Percentiles rank a stretch among this genome's conserved stretches.
Evolutionary conservation across 495 filamentous ascomycete species (phyloP).

Genomic region (Tuber umbilicatum): DNA sequence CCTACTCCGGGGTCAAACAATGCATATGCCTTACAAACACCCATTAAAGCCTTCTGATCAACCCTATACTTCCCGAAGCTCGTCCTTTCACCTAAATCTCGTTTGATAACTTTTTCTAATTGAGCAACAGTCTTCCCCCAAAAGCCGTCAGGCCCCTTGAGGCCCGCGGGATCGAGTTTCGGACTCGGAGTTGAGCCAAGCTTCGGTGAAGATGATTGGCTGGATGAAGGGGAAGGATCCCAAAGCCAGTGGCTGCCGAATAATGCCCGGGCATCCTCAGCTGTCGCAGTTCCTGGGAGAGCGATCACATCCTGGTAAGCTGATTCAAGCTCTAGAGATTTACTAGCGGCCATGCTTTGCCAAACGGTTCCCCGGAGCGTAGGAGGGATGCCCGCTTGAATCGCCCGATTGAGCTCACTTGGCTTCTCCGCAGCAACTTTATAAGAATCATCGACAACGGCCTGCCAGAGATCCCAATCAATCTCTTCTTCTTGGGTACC

Average conservation of each 20-base stretch:
- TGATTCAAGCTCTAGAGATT: conserved; percentile 80
- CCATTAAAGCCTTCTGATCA: conserved; percentile 89
- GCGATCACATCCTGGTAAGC: conserved; percentile 76
- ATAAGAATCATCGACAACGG: conserved; percentile 85
- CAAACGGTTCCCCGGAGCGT: conserved; percentile 94
- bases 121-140: conserved; percentile 58
- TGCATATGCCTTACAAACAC: conserved; percentile 94
- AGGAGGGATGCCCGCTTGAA: conserved; percentile 86
- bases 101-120: conserved; percentile 83
- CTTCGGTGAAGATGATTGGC: conserved; percentile 54
- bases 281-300: conserved; percentile 68
- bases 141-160: conserved; percentile 73
- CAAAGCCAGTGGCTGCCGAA: conserved; percentile 78
- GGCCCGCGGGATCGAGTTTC: conserved; percentile 59
- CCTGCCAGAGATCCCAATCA: conserved; percentile 97
- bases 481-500: conserved; percentile 45
- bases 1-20: conserved; percentile 90
- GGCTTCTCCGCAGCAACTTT: conserved; percentile 77
- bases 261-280: conserved; percentile 59
- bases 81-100: conserved; percentile 84
- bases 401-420: conserved; percentile 80
- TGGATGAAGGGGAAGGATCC: conserved; percentile 62
- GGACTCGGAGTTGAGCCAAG: conserved; percentile 58
- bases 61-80: conserved; percentile 78
- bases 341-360: conserved; percentile 93